Percentiles rank a stretch among this genome's conserved stretches.
These are phyloP conservation scores for Athelia psychrophila DNA, from an alignment of 1,284 basidiomycete species.

Conservation along the genomic window DNA sequence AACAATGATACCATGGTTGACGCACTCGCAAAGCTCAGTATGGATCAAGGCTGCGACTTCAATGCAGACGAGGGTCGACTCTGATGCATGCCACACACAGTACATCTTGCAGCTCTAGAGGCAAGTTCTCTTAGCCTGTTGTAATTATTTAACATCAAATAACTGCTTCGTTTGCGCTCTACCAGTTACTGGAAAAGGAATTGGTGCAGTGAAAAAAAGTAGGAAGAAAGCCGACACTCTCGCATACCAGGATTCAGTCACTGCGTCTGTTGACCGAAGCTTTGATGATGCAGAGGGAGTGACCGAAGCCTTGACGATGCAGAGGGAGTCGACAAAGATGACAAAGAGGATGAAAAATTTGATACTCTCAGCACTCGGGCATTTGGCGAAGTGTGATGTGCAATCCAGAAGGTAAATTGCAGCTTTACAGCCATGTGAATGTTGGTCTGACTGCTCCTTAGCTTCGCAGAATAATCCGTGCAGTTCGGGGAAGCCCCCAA, in stretches of 20 bases:
- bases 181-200: background rate
- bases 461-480: constrained; percentile 22
- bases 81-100: constrained; percentile 26
- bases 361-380: background rate
- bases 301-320: background rate
- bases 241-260: constrained; percentile 1
- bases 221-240: background rate
- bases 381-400: background rate
- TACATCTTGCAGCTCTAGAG: constrained; percentile 27
- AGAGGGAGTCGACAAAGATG: background rate
- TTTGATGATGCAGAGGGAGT: background rate
- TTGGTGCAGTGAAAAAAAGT: background rate
- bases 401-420: background rate
- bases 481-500: constrained; percentile 21
- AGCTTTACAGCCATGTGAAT: background rate
- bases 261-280: background rate
- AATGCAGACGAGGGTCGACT: constrained; percentile 9
- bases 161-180: background rate
- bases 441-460: constrained; percentile 5
- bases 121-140: constrained; percentile 12
- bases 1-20: constrained; percentile 26
- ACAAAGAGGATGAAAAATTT: background rate
- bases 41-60: constrained; percentile 7
- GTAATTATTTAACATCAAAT: background rate
- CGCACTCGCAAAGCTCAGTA: constrained; percentile 5